phyloP scores from a whole-genome alignment of 176 grass and related monocot genomes.

The Guadua angustifolia region DNA sequence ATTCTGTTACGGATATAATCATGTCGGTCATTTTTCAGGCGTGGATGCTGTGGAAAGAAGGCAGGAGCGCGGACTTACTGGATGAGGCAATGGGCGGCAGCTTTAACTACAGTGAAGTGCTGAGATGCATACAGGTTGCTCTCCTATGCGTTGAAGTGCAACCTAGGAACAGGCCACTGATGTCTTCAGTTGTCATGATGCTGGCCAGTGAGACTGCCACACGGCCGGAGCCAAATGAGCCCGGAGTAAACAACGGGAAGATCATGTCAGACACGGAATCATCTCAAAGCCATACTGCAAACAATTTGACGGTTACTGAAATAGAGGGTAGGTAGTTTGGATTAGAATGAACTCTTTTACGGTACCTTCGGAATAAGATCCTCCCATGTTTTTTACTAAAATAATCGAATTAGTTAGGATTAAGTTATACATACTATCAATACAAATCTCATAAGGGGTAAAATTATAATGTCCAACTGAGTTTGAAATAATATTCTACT shows the following conservation, averaged over 20 bases:
- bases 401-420: too few species aligned
- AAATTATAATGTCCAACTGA: too few species aligned
- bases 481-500: too few species aligned
- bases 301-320: not conserved
- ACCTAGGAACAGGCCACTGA: conserved; percentile 50
- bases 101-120: conserved; percentile 20
- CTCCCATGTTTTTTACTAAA: not conserved
- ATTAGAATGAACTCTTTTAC: not conserved
- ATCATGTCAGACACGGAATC: conserved; percentile 38
- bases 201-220: conserved; percentile 47
- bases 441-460: too few species aligned
- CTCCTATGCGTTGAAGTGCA: conserved; percentile 52
- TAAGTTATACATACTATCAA: too few species aligned
- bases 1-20: not conserved
- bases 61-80: conserved; percentile 4
- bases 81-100: conserved; percentile 32
- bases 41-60: conserved; percentile 60
- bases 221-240: conserved; percentile 48
- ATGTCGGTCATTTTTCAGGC: not conserved
- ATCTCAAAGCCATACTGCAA: conserved; percentile 20
- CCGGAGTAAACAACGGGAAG: conserved; percentile 37
- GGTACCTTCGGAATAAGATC: too few species aligned
- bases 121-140: conserved; percentile 51
- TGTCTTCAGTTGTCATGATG: conserved; percentile 51
- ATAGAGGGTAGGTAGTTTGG: conserved; percentile 40